Evolutionary conservation across 345 rosid species (phyloP).

Genomic region (Lagerstroemia speciosa): DNA sequence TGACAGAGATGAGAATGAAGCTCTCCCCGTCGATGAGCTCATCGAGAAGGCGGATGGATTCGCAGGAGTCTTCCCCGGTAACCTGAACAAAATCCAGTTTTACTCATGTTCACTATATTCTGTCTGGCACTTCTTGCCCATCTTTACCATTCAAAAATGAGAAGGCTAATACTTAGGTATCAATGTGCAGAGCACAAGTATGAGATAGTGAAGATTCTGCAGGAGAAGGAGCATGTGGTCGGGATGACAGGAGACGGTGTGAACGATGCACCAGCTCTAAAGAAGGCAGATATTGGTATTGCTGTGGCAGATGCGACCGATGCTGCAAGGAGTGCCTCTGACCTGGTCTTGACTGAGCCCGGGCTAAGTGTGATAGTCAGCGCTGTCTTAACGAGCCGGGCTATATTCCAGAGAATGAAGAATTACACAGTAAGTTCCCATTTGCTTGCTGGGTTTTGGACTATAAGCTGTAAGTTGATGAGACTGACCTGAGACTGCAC

Average conservation of each 20-base stretch:
- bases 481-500: slow-evolving; percentile 18
- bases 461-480: background rate
- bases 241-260: slow-evolving; percentile 99
- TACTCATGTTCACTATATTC: too few species aligned
- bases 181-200: slow-evolving; percentile 76
- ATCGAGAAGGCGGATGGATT: slow-evolving; percentile 95
- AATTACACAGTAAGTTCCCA: slow-evolving; percentile 64
- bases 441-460: background rate
- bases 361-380: slow-evolving; percentile 90
- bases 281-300: slow-evolving; percentile 96
- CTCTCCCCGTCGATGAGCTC: slow-evolving; percentile 79
- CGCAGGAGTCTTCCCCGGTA: slow-evolving; percentile 98
- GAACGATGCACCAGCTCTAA: slow-evolving; percentile 95
- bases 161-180: background rate
- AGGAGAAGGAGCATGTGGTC: slow-evolving; percentile 91
- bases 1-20: slow-evolving; percentile 55
- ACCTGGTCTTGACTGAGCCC: slow-evolving; percentile 86
- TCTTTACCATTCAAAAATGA: background rate
- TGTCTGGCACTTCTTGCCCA: too few species aligned
- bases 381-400: slow-evolving; percentile 96
- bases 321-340: slow-evolving; percentile 94
- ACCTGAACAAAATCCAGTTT: too few species aligned
- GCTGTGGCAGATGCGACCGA: slow-evolving; percentile 96
- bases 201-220: slow-evolving; percentile 83
- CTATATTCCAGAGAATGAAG: slow-evolving; percentile 93